Base-by-base conservation (phyloP, 805 yeast genomes). In the Candida railenensis region DNA sequence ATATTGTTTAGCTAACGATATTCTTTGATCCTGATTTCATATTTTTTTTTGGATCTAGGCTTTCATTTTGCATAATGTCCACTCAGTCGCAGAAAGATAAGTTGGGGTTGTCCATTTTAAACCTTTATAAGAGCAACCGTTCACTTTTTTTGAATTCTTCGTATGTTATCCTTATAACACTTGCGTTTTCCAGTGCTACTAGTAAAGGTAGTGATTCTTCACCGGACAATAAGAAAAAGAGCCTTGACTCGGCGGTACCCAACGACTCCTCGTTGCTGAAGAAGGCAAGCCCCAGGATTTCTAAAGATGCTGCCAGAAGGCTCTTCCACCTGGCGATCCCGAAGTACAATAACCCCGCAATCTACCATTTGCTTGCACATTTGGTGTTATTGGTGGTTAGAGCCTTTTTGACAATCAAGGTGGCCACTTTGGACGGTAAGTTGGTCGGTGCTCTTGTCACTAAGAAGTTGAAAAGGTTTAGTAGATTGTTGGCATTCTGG, bases 341-440 rank as follows among this genome's bases (percentile, higher is more conserved):
- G 2, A 49, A 55, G 2, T 43, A 52, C 15, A 49, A 46, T 4
- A 62, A 68, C 50, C 51, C 61, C 12, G 62, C 74, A 4, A 60
- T 69, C 14, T 34, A 53, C 5, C 65, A 66, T 47, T 69, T 87
- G 33, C 48, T 62, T 0, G 53, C 77, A 0, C 92, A 89, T 62
- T 65, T 89, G 4, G 58, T 71, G 0, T 69, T 89, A 21, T 71
- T 91, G 39, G 74, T 87, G 2, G 52, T 77, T 3, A 76, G 96
- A 52, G 92, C 96, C 0, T 62, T 83, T 20, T 66, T 91, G 22
- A 85, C 96, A 2, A 74, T 91, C 40, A 83, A 83, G 57, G 91
- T 90, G 14, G 97, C 97, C 4, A 80, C 85, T 11, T 72, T 91
- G 48, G 97, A 91, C 63, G 97, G 97, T 53, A 73, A 75, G 58